Base-by-base conservation (phyloP, 1,284 basidiomycete genomes). In the Irpex rosettiformis region DNA sequence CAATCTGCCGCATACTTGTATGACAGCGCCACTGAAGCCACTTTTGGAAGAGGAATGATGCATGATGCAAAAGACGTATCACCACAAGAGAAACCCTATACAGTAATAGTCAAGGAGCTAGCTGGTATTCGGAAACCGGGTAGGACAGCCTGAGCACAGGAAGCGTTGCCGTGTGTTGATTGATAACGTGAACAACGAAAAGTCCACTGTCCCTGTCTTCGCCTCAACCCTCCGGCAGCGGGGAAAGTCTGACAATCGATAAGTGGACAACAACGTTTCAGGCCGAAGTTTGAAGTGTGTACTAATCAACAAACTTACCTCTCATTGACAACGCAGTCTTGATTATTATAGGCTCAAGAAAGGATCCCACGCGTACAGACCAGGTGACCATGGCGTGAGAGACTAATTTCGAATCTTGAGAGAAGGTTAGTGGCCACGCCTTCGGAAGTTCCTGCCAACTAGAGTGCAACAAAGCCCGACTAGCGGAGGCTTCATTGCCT, bases 321-420 rank as follows among this genome's bases (percentile, higher is more conserved):
- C 27, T 24, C 13, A 49, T 1, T 49, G 21, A 24, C 27, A n/a
- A 27, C n/a, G 8, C 21, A 8, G 10, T 24, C 2, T 13, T 7
- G 48, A 10, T 16, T 10, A n/a, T 25, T 27, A 2, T 4, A 25
- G 48, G n/a, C 27, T 6, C 27, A 28, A 24, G 24, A 49, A 49
- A 10, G 48, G 27, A 49, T 25, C n/a, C n/a, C n/a, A n/a, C 4
- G 2, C 24, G 42, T 45, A 24, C 24, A 10, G 21, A 27, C 6
- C 48, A 49, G 48, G 48, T 49, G 48, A 49, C 48, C 6, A 49
- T 16, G 48, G 48, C 48, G 48, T 49, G 48, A 24, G 48, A 49
- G 16, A n/a, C 48, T 28, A 49, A 25, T 13, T 25, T 28, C 21
- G 16, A 37, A 37, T 37, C 30, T 16, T 16, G 16, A 16, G 48